Conservation (phyloP, 1,284 basidiomycete genomes). For the Leccinum angustisporum region DNA sequence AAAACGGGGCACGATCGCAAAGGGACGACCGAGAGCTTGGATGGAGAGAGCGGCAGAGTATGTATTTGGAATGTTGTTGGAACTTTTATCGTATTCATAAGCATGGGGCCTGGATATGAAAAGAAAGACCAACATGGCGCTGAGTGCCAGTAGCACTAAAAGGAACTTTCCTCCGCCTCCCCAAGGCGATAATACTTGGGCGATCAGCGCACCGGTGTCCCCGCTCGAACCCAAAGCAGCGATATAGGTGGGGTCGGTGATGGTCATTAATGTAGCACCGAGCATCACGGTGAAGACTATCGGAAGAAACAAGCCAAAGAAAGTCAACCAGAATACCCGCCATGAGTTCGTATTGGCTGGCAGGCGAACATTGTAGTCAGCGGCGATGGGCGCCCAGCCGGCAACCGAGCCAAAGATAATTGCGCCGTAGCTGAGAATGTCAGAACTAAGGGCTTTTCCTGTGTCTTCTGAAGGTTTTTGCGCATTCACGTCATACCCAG, state of each 20-base stretch:
- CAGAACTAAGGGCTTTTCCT: slow-evolving; percentile 43
- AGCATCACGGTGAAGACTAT: slow-evolving; percentile 55
- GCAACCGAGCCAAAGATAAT: slow-evolving; percentile 56
- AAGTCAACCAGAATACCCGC: slow-evolving; percentile 55
- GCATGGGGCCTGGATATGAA: not conserved
- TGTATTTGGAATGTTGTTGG: slow-evolving; percentile 61
- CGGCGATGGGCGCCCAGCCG: slow-evolving; percentile 52
- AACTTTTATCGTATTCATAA: slow-evolving; percentile 32
- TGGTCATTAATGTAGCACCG: slow-evolving; percentile 56
- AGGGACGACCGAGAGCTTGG: slow-evolving; percentile 53
- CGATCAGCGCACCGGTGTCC: slow-evolving; percentile 47
- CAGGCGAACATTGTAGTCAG: slow-evolving; percentile 57
- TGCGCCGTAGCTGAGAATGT: slow-evolving; percentile 57
- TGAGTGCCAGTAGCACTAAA: slow-evolving; percentile 57
- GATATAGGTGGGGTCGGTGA: slow-evolving; percentile 51
- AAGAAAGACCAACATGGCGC: slow-evolving; percentile 41
- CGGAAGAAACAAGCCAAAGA: slow-evolving; percentile 57
- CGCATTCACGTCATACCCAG: slow-evolving; percentile 48
- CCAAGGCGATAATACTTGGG: slow-evolving; percentile 46
- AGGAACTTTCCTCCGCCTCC: slow-evolving; percentile 58
- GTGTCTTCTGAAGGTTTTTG: slow-evolving; percentile 47
- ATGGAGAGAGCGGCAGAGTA: slow-evolving; percentile 58
- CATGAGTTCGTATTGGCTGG: slow-evolving; percentile 44
- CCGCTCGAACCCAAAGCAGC: slow-evolving; percentile 47
- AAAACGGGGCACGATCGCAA: slow-evolving; percentile 58